Percentiles rank a stretch among this genome's conserved stretches.
These are phyloP conservation scores for Lagenidium giganteum DNA, from an alignment of 352 stramenopile genomes.

Conservation along the genomic window DNA sequence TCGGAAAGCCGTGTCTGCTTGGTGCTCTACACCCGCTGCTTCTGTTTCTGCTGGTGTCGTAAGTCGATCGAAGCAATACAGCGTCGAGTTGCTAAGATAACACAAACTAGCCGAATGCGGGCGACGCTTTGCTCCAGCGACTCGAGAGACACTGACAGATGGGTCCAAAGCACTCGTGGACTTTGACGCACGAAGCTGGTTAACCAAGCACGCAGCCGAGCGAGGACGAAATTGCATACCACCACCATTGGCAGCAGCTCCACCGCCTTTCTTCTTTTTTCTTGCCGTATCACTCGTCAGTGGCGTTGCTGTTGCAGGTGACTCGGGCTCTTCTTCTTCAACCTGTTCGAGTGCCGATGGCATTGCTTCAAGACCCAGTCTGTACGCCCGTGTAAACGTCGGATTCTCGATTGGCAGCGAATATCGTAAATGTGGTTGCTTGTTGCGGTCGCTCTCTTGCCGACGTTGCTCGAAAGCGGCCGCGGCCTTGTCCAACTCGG, in stretches of 20 bases:
- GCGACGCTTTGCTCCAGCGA: conserved; percentile 41
- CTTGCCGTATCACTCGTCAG: not conserved
- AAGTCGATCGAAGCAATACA: conserved; percentile 36
- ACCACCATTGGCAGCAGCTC: conserved; percentile 12
- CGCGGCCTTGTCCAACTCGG: conserved; percentile 19
- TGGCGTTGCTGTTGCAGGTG: not conserved
- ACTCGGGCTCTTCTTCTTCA: not conserved
- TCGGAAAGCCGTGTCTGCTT: not conserved
- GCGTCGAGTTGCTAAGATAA: conserved; percentile 44
- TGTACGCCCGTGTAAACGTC: conserved; percentile 32
- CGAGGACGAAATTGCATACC: conserved; percentile 7
- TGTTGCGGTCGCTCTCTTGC: conserved; percentile 22
- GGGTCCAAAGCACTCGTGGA: conserved; percentile 7
- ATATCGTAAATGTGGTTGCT: conserved; percentile 40
- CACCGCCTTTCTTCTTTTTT: conserved; percentile 4
- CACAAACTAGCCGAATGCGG: conserved; percentile 49
- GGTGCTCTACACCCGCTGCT: not conserved
- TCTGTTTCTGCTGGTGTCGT: conserved; percentile 3
- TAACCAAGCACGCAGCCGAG: not conserved
- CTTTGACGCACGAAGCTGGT: conserved; percentile 1
- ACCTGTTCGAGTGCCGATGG: conserved; percentile 18
- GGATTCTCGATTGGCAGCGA: conserved; percentile 41
- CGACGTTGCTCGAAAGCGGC: conserved; percentile 24
- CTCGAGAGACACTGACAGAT: conserved; percentile 15
- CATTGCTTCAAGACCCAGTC: conserved; percentile 40